Conservation (phyloP, 352 stramenopile genomes). For the Phytophthora foliorum region DNA sequence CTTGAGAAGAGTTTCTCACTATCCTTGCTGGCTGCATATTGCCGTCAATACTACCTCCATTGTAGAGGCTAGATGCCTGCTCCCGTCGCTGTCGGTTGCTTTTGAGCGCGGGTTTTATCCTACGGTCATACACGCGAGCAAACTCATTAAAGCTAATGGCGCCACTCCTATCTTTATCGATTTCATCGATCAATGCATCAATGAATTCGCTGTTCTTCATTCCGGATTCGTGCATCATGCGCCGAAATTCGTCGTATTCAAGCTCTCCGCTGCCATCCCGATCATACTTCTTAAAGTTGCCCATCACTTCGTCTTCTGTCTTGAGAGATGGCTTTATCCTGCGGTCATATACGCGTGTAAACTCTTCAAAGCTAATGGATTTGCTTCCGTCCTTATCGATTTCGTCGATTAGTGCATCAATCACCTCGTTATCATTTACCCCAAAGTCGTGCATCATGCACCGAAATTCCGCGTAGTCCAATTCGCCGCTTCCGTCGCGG, state of each 20-base stretch:
- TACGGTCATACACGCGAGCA: constrained; percentile 41
- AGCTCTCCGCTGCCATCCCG: constrained; percentile 54
- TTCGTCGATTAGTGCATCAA: constrained; percentile 53
- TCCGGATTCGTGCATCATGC: constrained; percentile 64
- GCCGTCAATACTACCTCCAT: background rate
- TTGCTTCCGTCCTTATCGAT: constrained; percentile 54
- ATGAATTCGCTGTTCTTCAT: constrained; percentile 50
- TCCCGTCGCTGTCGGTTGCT: constrained; percentile 17
- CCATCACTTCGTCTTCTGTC: constrained; percentile 40
- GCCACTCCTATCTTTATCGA: constrained; percentile 49
- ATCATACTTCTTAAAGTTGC: constrained; percentile 48
- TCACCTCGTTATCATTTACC: constrained; percentile 50
- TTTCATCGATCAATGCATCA: constrained; percentile 43
- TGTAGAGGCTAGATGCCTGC: background rate
- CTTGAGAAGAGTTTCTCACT: constrained; percentile 20
- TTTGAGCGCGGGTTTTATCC: constrained; percentile 26
- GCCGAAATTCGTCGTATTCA: constrained; percentile 57
- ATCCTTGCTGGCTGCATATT: background rate
- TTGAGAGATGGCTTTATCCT: constrained; percentile 25
- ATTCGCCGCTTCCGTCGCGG: constrained; percentile 51
- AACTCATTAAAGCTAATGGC: constrained; percentile 59
- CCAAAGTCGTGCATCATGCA: constrained; percentile 65
- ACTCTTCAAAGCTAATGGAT: constrained; percentile 56
- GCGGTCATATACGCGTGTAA: constrained; percentile 44
- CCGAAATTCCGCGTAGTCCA: constrained; percentile 65